Evolutionary conservation across 208 protist genomes (phyloP), one percentile per base, ranked within the genome.

Genomic region (Leishmania lainsoni): DNA sequence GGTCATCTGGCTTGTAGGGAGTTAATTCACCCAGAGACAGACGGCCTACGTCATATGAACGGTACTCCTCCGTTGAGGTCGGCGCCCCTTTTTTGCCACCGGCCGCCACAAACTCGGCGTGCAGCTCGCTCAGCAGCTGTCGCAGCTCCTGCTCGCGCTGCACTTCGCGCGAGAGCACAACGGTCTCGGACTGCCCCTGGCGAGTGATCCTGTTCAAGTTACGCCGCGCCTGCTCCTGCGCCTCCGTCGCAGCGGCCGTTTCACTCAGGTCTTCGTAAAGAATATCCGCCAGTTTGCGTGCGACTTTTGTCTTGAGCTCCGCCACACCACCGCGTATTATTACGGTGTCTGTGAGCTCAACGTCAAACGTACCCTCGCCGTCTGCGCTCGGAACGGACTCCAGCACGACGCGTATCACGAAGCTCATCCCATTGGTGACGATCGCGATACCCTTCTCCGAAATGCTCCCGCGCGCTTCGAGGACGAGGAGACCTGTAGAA

Each of bases 311-410:
- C 79, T 92, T 90, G 6, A 96, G 75, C 81, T 93, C 88, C 0
- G 90, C 93, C 12, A 80, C 90, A 35, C 90, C 93, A 52, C 81
- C 79, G 20, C 85, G 86, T 6, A 97, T 79, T 8, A 94, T 85
- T 3, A 96, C 94, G 14, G 94, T 98, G 78, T 98, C 95, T 14
- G 90, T 85, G 22, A 98, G 87, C 84, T 98, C 92, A 26, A 96
- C 54, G 73, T 90, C 89, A 79, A 91, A 95, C 16, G 83, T 85
- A 58, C 35, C 77, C 29, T 75, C 76, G 6, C 56, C 78, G 9
- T 58, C 81, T 26, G 54, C 79, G n/a, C 85, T 87, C 3, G 86
- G 74, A 3, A 95, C 85, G 16, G 83, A 83, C 70, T 98, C 91
- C 22, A 98, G 84, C 29, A 88, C 83, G 20, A 96, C 80, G 35